These are phyloP conservation scores for Basidiobolus meristosporus DNA, from an alignment of 371 early-diverging fungal genomes.

Conservation along the genomic window DNA sequence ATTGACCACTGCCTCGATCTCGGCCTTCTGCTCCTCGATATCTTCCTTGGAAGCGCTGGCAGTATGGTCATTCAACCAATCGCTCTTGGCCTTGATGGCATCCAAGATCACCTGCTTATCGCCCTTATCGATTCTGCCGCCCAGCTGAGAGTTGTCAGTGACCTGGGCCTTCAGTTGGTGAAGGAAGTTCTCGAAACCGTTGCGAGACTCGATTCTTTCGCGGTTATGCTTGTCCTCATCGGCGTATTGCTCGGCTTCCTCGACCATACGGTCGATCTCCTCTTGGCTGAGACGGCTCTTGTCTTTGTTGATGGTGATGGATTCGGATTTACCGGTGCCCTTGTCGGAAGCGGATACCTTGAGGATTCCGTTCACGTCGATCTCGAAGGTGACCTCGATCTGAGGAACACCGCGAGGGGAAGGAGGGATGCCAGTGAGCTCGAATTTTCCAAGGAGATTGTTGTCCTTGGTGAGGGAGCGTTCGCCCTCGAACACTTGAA, in stretches of 20 bases:
- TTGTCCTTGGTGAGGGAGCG: slow-evolving; percentile 92
- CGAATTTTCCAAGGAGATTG: slow-evolving; percentile 92
- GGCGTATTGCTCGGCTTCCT: slow-evolving; percentile 92
- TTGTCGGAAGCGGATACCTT: slow-evolving; percentile 93
- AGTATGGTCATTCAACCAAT: slow-evolving; percentile 73
- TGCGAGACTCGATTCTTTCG: slow-evolving; percentile 55
- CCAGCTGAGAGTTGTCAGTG: slow-evolving; percentile 72
- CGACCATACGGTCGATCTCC: slow-evolving; percentile 93
- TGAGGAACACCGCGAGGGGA: slow-evolving; percentile 95
- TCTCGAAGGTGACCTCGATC: slow-evolving; percentile 95
- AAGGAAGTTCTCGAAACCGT: slow-evolving; percentile 66
- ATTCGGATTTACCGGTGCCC: slow-evolving; percentile 84
- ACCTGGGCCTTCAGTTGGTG: slow-evolving; percentile 70
- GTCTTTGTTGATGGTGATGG: slow-evolving; percentile 96
- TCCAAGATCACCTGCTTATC: slow-evolving; percentile 69
- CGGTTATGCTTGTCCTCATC: slow-evolving; percentile 88
- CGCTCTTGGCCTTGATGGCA: slow-evolving; percentile 69
- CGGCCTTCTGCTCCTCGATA: slow-evolving; percentile 85
- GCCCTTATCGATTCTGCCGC: slow-evolving; percentile 49
- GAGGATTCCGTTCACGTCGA: slow-evolving; percentile 95
- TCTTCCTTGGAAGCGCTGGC: slow-evolving; percentile 91
- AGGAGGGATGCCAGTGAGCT: slow-evolving; percentile 87
- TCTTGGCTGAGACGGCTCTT: slow-evolving; percentile 94
- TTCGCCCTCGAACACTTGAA: slow-evolving; percentile 97
- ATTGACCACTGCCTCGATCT: slow-evolving; percentile 83